A percentile compares a stretch with the other conserved stretches of the same genome.
Conservation (phyloP, 352 stramenopile species). For the Globisporangium canariense region DNA sequence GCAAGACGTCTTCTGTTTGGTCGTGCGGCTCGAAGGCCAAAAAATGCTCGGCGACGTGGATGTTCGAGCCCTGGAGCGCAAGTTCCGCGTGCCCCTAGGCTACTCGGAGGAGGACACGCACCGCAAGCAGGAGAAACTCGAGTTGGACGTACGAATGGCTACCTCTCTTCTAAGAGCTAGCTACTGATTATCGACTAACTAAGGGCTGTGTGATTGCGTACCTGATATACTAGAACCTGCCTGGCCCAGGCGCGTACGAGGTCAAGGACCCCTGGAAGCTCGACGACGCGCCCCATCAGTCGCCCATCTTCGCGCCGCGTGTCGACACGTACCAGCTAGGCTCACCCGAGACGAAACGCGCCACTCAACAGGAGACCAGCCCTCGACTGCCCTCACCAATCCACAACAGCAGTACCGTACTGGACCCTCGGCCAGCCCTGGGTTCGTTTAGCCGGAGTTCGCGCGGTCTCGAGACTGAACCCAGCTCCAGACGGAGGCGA, state of each 20-base stretch:
- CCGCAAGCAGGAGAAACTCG: constrained; percentile 11
- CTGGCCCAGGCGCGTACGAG: constrained; percentile 58
- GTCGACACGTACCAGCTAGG: constrained; percentile 20
- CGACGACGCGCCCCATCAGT: constrained; percentile 15
- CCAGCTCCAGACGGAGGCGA: neutral
- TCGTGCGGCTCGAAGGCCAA: constrained; percentile 58
- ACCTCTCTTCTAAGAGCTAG: neutral
- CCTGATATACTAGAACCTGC: constrained; percentile 26
- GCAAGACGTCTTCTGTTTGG: constrained; percentile 63
- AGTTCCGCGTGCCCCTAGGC: constrained; percentile 47
- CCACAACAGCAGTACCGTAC: neutral
- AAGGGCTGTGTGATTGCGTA: neutral
- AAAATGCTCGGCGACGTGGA: constrained; percentile 52
- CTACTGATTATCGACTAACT: neutral
- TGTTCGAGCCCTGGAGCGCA: constrained; percentile 42
- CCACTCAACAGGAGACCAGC: neutral
- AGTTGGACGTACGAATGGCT: constrained; percentile 20
- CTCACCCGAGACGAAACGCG: neutral
- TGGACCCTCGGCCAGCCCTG: neutral
- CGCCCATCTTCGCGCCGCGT: constrained; percentile 15
- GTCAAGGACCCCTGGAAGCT: constrained; percentile 24
- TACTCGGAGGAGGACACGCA: constrained; percentile 42
- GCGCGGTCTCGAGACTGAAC: constrained; percentile 6
- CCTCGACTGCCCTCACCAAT: neutral
- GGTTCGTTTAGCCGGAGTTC: constrained; percentile 10